Base-by-base conservation (phyloP, 495 filamentous ascomycete species). In the Penicillium riverlandense region DNA sequence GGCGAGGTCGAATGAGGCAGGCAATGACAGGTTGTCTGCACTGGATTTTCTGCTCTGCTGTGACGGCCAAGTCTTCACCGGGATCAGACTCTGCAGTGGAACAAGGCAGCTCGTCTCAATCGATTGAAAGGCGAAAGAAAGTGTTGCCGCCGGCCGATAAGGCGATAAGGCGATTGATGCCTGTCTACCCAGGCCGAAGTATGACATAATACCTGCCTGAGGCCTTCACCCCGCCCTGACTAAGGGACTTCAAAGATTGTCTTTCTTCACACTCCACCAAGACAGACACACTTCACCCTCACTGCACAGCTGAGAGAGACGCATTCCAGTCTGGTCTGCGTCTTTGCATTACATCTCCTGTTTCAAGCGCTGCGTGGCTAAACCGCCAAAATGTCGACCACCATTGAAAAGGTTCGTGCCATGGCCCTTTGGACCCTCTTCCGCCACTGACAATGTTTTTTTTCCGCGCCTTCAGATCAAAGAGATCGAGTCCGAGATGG, bases 401-500 rank as follows among this genome's bases (percentile, higher is more conserved):
- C 90, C 35, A 88, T 94, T 58, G 90, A 96, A 45, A 96, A 96
- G 86, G 88, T 89, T 60, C 51, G 74, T 62, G 41, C 28, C 30
- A 35, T 40, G 35, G 22, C 29, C 38, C 15, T 34, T 52, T 47
- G 48, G 46, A 54, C 48, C 29, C 30, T 41, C 45, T 49, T 48
- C 14, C 31, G 35, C 29, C 37, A 9, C 11, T 43, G 30, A 48
- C 43, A 44, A 37, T 48, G 44, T 45, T 39, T 27, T 29, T 16
- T 37, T 32, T 52, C 35, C 35, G 29, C 46, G 39, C 35, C 15
- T 49, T 66, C 66, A 96, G 88, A 98, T 98, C 76, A 98, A 95
- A 66, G 88, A 90, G 59, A 84, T 97, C 64, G 92, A 98, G 86
- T 71, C 84, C 72, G 92, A 96, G 82, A 94, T 94, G 90, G 88